Base-by-base conservation (phyloP, 2,329 filamentous ascomycete species). In the Alternaria tenuissima region DNA sequence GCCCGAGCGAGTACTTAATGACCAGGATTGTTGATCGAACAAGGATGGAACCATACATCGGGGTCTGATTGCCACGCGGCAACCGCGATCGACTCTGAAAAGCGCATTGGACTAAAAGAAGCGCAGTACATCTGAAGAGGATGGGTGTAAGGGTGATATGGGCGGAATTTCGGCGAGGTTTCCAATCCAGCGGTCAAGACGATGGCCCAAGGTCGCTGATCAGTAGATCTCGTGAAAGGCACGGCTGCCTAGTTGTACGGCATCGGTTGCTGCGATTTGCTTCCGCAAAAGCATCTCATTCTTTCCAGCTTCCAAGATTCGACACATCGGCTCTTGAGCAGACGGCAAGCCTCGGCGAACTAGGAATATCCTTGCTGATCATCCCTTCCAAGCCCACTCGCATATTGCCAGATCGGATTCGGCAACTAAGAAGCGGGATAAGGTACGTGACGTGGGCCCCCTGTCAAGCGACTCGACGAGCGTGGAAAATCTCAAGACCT, bases 211-310 rank as follows among this genome's bases (percentile, higher is more conserved):
- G 60, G 43, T 22, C 12, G 38, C 49, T 48, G 63, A 30, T 30
- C 11, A 30, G 28, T 30, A 30, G 60, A 49, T 41, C 61, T 61
- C 46, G 59, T 62, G 62, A 59, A 55, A 41, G 24, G 49, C 46
- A 42, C 22, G 20, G 46, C 9, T 48, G 26, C 54, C 69, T 68
- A 66, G 57, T 54, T 49, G 46, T 54, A 41, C 66, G 68, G 64
- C 57, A 49, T 52, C 67, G 68, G 70, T 65, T 65, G 47, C 51
- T 62, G 63, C 52, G 65, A 51, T 67, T 57, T 63, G 65, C 66
- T 71, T 72, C 70, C 68, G 70, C 72, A 73, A 71, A 74, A 74
- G 69, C 68, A 75, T 61, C 55, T 55, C 63, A 62, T 57, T 52
- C 59, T 52, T 57, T 48, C 41, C 41, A 53, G 52, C 53, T 47